Percentiles rank a stretch among this genome's conserved stretches.
phyloP scores from a whole-genome alignment of 2,329 filamentous ascomycete species.

The Gnomoniopsis smithogilvyi region DNA sequence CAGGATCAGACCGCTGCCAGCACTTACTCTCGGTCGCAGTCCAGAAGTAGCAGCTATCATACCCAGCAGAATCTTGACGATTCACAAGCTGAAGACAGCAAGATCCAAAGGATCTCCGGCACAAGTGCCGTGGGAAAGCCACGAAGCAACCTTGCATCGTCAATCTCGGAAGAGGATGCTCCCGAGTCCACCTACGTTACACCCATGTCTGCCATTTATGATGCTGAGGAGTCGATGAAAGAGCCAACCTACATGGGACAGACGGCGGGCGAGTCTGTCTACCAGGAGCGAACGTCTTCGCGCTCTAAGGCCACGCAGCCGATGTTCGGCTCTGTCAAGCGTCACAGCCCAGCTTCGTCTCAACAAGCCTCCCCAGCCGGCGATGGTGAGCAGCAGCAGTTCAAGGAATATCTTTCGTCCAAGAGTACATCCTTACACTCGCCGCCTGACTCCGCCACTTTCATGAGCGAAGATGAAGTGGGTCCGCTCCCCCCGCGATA shows the following conservation, averaged over 20 bases:
- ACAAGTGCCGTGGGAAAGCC: conserved; percentile 12
- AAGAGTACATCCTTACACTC: conserved; percentile 34
- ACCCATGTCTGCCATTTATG: not conserved
- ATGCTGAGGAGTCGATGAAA: not conserved
- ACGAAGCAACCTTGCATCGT: conserved; percentile 25
- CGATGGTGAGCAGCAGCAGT: conserved; percentile 6
- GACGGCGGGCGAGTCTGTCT: not conserved
- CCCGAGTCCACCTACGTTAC: conserved; percentile 15
- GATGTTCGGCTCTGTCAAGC: conserved; percentile 22
- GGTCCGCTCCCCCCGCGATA: conserved; percentile 29
- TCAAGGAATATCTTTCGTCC: conserved; percentile 22
- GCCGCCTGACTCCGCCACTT: conserved; percentile 27
- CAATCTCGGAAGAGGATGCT: conserved; percentile 45
- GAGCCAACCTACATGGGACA: not conserved
- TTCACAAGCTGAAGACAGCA: conserved; percentile 22
- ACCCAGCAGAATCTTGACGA: conserved; percentile 41
- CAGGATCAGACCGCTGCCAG: conserved; percentile 35
- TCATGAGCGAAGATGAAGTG: conserved; percentile 30
- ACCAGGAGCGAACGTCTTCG: not conserved
- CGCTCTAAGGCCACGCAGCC: conserved; percentile 17
- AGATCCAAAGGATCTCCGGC: not conserved
- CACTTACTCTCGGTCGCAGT: conserved; percentile 35
- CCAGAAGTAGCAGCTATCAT: conserved; percentile 37
- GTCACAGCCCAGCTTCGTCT: conserved; percentile 18
- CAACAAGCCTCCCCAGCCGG: conserved; percentile 24